These are phyloP conservation scores for Ananas comosus DNA, from an alignment of 176 grass and related monocot genomes.

Conservation along the genomic window DNA sequence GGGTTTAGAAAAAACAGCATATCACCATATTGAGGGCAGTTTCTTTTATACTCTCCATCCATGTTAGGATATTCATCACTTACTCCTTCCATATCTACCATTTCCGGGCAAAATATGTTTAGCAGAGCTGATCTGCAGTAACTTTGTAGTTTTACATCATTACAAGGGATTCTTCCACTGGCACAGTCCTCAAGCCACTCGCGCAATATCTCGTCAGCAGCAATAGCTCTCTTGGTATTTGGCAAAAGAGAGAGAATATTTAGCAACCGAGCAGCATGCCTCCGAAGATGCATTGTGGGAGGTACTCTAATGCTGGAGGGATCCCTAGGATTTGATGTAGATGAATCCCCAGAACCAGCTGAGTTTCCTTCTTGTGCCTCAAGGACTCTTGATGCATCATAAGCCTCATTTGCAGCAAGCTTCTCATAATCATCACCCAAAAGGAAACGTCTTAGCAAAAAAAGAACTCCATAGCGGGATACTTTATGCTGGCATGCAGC, in stretches of 20 bases:
- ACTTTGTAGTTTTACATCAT: constrained; percentile 78
- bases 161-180: constrained; percentile 48
- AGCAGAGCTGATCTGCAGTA: constrained; percentile 69
- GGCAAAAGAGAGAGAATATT: constrained; percentile 84
- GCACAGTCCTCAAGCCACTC: constrained; percentile 97
- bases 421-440: constrained; percentile 93
- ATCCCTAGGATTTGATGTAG: constrained; percentile 40
- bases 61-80: constrained; percentile 24
- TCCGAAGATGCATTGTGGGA: constrained; percentile 79
- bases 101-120: constrained; percentile 54
- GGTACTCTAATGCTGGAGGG: constrained; percentile 69
- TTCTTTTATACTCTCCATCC: constrained; percentile 50
- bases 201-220: constrained; percentile 63
- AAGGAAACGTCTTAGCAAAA: constrained; percentile 65
- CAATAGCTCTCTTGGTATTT: constrained; percentile 54
- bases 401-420: constrained; percentile 92
- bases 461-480: constrained; percentile 68
- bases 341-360: not conserved
- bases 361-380: too few relatives aligned
- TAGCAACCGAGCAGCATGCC: constrained; percentile 74
- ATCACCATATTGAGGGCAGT: constrained; percentile 70
- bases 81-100: not conserved
- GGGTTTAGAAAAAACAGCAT: constrained; percentile 82
- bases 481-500: constrained; percentile 57
- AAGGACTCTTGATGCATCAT: constrained; percentile 32